Evolutionary conservation across 768 basidiomycete genomes (phyloP).

Genomic region (Chalciporus chontae): DNA sequence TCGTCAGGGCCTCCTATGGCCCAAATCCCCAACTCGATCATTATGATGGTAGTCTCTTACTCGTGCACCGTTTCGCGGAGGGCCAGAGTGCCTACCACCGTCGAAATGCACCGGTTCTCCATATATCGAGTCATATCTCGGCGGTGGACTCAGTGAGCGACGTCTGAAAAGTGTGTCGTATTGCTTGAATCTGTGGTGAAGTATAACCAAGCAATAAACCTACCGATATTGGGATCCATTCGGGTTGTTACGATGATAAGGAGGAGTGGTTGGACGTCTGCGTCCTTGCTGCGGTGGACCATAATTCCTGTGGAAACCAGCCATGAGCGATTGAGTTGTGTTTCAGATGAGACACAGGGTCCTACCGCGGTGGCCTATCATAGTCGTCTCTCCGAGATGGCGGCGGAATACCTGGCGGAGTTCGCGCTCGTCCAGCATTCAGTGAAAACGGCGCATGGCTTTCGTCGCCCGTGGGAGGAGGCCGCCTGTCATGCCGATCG

Average conservation of each 20-base stretch:
- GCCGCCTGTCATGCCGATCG: constrained; percentile 59
- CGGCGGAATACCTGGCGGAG: constrained; percentile 48
- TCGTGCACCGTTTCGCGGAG: constrained; percentile 29
- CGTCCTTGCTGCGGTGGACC: constrained; percentile 34
- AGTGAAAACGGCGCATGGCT: constrained; percentile 38
- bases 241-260: constrained; percentile 44
- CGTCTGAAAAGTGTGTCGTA: constrained; percentile 40
- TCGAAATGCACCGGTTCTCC: constrained; percentile 38
- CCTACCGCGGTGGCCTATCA: constrained; percentile 60
- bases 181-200: not conserved
- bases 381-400: constrained; percentile 61
- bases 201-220: constrained; percentile 1
- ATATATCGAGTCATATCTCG: constrained; percentile 52
- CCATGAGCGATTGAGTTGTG: not conserved
- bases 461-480: constrained; percentile 40
- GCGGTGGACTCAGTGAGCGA: constrained; percentile 67
- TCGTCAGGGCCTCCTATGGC: constrained; percentile 29
- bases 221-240: constrained; percentile 44
- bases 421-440: constrained; percentile 46
- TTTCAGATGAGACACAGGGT: not conserved
- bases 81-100: constrained; percentile 49
- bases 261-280: constrained; percentile 50
- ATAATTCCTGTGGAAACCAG: constrained; percentile 7
- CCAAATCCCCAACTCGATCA: constrained; percentile 28
- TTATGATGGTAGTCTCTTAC: constrained; percentile 41